Evolutionary conservation across 2,329 filamentous ascomycete species (phyloP).

Genomic region (Hortaea werneckii): DNA sequence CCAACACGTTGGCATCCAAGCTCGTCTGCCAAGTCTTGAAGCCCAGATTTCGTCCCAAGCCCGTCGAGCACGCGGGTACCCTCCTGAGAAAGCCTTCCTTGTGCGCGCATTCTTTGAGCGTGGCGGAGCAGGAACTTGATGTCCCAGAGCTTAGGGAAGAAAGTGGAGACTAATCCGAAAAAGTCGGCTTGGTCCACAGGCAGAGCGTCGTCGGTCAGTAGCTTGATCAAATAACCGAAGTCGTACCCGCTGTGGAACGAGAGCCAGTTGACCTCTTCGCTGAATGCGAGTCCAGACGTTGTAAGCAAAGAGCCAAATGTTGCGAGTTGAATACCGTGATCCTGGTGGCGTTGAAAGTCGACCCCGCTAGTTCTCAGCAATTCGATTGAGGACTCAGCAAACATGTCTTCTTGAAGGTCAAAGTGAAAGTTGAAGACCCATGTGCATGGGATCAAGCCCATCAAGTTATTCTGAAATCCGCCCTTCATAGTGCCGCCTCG

Average conservation of each 20-base stretch:
- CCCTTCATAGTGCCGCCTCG: conserved; percentile 25
- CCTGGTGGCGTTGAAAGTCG: conserved; percentile 73
- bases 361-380: conserved; percentile 87
- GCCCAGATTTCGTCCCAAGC: conserved; percentile 79
- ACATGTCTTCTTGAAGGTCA: conserved; percentile 92
- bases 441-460: conserved; percentile 61
- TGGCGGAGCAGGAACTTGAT: conserved; percentile 97
- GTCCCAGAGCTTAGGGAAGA: conserved; percentile 88
- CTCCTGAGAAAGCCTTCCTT: conserved; percentile 43
- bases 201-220: conserved; percentile 71
- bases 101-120: conserved; percentile 47
- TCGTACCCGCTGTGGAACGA: conserved; percentile 98
- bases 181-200: conserved; percentile 87
- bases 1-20: conserved; percentile 84
- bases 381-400: conserved; percentile 87
- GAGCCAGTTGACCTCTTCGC: conserved; percentile 86
- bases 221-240: conserved; percentile 93
- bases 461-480: conserved; percentile 28
- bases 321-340: conserved; percentile 80
- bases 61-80: conserved; percentile 68
- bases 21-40: conserved; percentile 89
- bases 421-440: conserved; percentile 99
- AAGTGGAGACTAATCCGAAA: conserved; percentile 76
- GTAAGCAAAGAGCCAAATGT: conserved; percentile 86
- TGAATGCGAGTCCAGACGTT: conserved; percentile 80